These are phyloP conservation scores for Cadophora sp. DNA, from an alignment of 2,329 filamentous ascomycete genomes.

Conservation along the genomic window DNA sequence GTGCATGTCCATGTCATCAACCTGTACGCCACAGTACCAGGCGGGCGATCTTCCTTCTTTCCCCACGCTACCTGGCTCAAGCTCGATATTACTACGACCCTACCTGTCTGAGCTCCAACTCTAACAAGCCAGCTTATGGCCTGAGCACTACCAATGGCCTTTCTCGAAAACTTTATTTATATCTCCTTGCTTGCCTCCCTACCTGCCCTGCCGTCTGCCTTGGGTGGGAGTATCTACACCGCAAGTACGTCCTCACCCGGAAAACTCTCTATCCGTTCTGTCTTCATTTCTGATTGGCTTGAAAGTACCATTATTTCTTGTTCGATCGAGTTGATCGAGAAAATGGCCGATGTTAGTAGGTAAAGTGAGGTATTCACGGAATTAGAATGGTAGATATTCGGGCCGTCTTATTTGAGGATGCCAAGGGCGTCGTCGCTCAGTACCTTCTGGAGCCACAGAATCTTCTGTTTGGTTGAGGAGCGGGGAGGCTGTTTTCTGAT, in stretches of 20 bases:
- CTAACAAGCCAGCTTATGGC: neutral
- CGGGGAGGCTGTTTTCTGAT: neutral
- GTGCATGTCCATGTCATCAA: conserved; percentile 1
- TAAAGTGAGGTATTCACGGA: neutral
- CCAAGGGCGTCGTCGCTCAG: neutral
- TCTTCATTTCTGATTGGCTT: neutral
- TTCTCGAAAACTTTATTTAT: conserved; percentile 11
- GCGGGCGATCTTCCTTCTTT: neutral
- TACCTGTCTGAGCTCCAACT: neutral
- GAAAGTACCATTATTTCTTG: neutral
- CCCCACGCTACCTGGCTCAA: neutral
- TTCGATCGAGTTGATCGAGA: neutral
- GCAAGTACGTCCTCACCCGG: neutral
- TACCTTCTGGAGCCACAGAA: neutral
- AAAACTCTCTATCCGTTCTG: neutral
- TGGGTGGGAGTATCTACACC: neutral
- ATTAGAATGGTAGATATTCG: neutral
- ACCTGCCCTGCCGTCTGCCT: neutral
- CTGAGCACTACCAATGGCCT: neutral
- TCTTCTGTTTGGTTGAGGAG: neutral
- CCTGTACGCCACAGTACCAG: neutral
- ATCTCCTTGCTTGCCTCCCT: conserved; percentile 5
- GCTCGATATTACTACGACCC: conserved; percentile 1
- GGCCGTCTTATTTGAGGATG: neutral
- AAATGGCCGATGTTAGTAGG: neutral